A percentile compares a stretch with the other conserved stretches of the same genome.
Conservation (phyloP, 75 land plant genomes). For the Pinus taeda region DNA sequence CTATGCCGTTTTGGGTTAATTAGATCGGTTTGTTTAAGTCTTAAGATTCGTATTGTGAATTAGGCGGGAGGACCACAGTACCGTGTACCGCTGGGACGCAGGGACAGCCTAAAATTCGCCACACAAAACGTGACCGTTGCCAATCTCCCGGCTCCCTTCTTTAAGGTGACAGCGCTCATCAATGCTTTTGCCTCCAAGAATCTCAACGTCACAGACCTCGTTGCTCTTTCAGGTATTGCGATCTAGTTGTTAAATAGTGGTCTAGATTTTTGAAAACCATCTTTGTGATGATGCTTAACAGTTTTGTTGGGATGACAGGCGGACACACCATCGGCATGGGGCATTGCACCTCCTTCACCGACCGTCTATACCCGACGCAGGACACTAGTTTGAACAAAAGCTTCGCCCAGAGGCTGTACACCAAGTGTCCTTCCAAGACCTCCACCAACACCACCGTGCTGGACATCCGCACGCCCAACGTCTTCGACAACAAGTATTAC, state of each 20-base stretch:
- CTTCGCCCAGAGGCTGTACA: neutral
- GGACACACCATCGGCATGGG: slow-evolving; percentile 36
- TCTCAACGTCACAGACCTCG: neutral
- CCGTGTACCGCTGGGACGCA: neutral
- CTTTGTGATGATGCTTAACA: neutral
- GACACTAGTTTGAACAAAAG: neutral
- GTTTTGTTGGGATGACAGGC: neutral
- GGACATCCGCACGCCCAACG: slow-evolving; percentile 43
- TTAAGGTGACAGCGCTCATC: neutral
- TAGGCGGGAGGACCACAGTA: neutral
- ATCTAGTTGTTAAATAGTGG: neutral
- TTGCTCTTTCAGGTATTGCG: neutral
- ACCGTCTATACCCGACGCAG: slow-evolving; percentile 35
- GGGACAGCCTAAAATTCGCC: slow-evolving; percentile 1
- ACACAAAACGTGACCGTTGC: neutral
- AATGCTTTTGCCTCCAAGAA: neutral
- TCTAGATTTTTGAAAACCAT: neutral
- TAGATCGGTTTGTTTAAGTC: neutral
- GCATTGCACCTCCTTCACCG: slow-evolving; percentile 18
- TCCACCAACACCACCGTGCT: neutral
- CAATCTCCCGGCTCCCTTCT: slow-evolving; percentile 12
- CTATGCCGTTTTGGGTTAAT: neutral
- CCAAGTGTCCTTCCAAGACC: neutral
- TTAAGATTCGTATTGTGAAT: neutral
- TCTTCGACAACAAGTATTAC: slow-evolving; percentile 73